Evolutionary conservation across 345 rosid species (phyloP).

Genomic region (Brassica incana): DNA sequence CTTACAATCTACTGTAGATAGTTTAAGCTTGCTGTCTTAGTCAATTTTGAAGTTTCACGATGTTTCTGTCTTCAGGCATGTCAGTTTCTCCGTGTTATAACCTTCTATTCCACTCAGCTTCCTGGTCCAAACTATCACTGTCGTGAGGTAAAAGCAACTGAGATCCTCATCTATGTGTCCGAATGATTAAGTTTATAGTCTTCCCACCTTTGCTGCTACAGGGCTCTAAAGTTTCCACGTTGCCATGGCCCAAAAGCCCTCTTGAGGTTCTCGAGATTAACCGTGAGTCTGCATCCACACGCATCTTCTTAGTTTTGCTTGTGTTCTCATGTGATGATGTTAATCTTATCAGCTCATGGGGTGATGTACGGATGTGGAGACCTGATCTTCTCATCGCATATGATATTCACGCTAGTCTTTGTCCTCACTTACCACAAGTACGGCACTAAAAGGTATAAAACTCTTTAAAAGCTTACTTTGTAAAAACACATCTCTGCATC

Average conservation of each 20-base stretch:
- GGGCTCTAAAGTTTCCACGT: slow-evolving; percentile 84
- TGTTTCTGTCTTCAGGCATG: slow-evolving; percentile 58
- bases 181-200: slow-evolving; percentile 2
- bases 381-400: slow-evolving; percentile 96
- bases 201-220: slow-evolving; percentile 25
- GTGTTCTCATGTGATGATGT: slow-evolving; percentile 24
- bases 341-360: slow-evolving; percentile 77
- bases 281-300: slow-evolving; percentile 47
- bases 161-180: background rate
- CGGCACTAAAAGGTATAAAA: slow-evolving; percentile 80
- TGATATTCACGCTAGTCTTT: slow-evolving; percentile 95
- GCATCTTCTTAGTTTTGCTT: background rate
- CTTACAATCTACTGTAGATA: background rate
- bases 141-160: slow-evolving; percentile 64
- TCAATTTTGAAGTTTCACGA: slow-evolving; percentile 11
- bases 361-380: slow-evolving; percentile 94
- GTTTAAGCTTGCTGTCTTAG: slow-evolving; percentile 8
- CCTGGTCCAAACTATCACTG: slow-evolving; percentile 99
- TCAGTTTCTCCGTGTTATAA: slow-evolving; percentile 80
- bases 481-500: background rate
- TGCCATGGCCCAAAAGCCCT: slow-evolving; percentile 74
- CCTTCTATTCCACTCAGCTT: slow-evolving; percentile 96
- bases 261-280: slow-evolving; percentile 76
- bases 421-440: slow-evolving; percentile 93
- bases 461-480: background rate